Conservation (phyloP, 805 yeast species). For the Metahyphopichia silvanorum region DNA sequence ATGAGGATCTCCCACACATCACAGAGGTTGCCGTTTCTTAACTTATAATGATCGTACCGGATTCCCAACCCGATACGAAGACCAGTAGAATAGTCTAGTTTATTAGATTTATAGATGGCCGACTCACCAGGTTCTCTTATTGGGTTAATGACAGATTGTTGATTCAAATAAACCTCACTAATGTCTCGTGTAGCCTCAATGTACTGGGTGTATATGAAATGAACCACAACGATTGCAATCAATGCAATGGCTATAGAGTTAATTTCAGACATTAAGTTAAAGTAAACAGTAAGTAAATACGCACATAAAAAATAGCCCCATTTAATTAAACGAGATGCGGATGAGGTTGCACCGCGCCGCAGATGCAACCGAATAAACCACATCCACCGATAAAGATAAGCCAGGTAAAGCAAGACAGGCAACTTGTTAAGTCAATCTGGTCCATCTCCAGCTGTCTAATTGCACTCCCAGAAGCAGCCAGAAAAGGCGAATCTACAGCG, state of each 20-base stretch:
- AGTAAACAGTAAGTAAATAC: no score
- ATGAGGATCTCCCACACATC: slow-evolving; percentile 67
- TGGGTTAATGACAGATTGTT: slow-evolving; percentile 64
- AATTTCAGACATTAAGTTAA: no score
- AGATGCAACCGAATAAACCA: no score
- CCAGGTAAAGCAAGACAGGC: no score
- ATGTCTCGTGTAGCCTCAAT: slow-evolving; percentile 49
- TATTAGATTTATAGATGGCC: slow-evolving; percentile 71
- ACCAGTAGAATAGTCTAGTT: slow-evolving; percentile 69
- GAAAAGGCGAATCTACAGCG: no score
- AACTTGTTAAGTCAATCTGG: no score
- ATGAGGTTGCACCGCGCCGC: no score
- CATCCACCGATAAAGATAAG: no score
- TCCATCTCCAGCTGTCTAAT: no score
- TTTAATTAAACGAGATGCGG: no score
- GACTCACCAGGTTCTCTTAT: slow-evolving; percentile 68
- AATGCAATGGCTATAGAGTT: slow-evolving; percentile 13
- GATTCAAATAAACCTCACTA: slow-evolving; percentile 51
- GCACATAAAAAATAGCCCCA: no score
- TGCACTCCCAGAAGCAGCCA: no score
- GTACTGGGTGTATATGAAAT: slow-evolving; percentile 17
- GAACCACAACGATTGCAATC: slow-evolving; percentile 14
- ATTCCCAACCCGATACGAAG: slow-evolving; percentile 68
- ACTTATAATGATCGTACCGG: slow-evolving; percentile 54
- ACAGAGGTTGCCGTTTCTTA: slow-evolving; percentile 71